Evolutionary conservation across 2,329 filamentous ascomycete genomes (phyloP).

Genomic region (Apiospora rasikravindrae): DNA sequence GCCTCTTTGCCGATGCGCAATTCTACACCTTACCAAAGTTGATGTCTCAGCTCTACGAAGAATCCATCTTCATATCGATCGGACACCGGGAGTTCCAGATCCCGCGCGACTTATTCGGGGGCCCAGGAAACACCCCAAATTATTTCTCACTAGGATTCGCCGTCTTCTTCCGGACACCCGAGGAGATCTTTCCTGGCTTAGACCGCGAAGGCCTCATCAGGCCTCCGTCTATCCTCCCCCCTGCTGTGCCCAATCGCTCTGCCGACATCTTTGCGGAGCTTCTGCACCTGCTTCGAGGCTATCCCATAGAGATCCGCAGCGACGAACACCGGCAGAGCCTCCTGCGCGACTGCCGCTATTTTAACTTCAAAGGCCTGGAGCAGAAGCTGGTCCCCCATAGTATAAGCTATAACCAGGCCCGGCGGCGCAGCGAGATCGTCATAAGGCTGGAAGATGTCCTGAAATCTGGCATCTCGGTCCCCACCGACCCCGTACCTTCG

Average conservation of each 20-base stretch:
- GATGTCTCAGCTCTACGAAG: constrained; percentile 88
- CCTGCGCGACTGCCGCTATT: constrained; percentile 87
- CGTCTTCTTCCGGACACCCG: constrained; percentile 81
- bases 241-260: constrained; percentile 78
- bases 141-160: constrained; percentile 93
- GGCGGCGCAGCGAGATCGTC: constrained; percentile 74
- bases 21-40: constrained; percentile 91
- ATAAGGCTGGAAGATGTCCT: constrained; percentile 86
- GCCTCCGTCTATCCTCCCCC: constrained; percentile 84
- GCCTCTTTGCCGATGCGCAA: constrained; percentile 90
- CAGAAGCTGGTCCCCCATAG: constrained; percentile 82
- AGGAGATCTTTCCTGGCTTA: constrained; percentile 85
- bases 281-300: constrained; percentile 81
- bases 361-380: constrained; percentile 89
- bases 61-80: constrained; percentile 90
- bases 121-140: constrained; percentile 89
- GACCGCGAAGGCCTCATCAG: constrained; percentile 79
- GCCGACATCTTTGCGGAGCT: constrained; percentile 87
- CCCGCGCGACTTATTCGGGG: constrained; percentile 83
- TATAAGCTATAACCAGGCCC: constrained; percentile 75
- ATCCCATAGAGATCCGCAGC: constrained; percentile 76
- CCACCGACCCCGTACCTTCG: constrained; percentile 48
- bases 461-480: constrained; percentile 79
- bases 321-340: constrained; percentile 79
- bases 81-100: constrained; percentile 88